Percentiles rank a stretch among this genome's conserved stretches.
Evolutionary conservation across 352 stramenopile species (phyloP).

Genomic region (Globisporangium rhizosaccharum): DNA sequence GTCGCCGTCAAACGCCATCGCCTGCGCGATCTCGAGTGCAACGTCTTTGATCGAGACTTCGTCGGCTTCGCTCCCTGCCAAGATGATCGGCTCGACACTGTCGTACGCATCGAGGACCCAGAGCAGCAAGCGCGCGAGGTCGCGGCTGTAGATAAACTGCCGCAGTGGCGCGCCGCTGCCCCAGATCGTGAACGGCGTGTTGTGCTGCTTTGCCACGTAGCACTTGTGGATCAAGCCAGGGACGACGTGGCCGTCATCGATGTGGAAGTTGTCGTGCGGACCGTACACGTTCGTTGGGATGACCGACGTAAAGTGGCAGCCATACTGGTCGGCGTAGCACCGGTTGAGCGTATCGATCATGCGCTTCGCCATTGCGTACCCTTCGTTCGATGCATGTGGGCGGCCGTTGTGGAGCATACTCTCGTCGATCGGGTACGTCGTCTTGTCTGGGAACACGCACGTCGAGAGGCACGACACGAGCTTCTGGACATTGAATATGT

Average conservation of each 20-base stretch:
- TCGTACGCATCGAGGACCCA: conserved; percentile 66
- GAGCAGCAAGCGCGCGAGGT: conserved; percentile 94
- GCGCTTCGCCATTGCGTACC: conserved; percentile 98
- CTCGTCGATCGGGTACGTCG: conserved; percentile 97
- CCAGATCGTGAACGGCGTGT: conserved; percentile 92
- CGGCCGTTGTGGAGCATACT: conserved; percentile 93
- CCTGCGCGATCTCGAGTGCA: conserved; percentile 65
- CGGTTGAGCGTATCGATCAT: conserved; percentile 98
- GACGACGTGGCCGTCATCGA: conserved; percentile 96
- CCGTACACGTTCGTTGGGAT: conserved; percentile 99
- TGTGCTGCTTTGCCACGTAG: conserved; percentile 92
- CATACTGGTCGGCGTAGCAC: conserved; percentile 95
- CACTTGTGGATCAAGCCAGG: conserved; percentile 98
- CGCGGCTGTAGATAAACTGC: conserved; percentile 97
- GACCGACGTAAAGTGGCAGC: conserved; percentile 97
- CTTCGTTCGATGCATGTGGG: conserved; percentile 80
- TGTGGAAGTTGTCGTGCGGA: conserved; percentile 97
- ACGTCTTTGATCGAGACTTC: conserved; percentile 96
- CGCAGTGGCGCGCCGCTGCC: conserved; percentile 92
- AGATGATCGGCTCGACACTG: conserved; percentile 94
- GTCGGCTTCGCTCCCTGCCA: conserved; percentile 92
- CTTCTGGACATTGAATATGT: conserved; percentile 86
- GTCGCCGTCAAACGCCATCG: conserved; percentile 79
- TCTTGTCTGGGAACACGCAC: conserved; percentile 99
- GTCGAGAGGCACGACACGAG: conserved; percentile 98